Base-by-base conservation (phyloP, 129 eudicot genomes). In the Solidago caesia region DNA sequence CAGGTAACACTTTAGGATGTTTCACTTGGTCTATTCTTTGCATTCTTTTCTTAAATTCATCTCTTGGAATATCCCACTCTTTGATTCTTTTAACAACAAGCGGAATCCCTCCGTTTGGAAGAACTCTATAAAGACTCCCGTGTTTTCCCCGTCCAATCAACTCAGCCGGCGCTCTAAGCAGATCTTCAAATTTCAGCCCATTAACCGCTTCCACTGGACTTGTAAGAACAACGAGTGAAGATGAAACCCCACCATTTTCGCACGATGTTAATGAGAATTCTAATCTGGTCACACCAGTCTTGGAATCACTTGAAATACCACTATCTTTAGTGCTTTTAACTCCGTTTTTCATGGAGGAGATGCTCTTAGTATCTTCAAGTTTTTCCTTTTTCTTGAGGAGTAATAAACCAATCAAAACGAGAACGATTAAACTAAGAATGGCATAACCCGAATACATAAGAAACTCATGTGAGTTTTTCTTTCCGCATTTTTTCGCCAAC, bases 61-160 rank as follows among this genome's bases (percentile, higher is more conserved):
- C 89, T 29, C 69, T 82, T 12, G 91, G 76, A 61, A 91, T 85
- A 6, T 75, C 82, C 94, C 94, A 88, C 51, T 91, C 87, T 79
- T 84, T 84, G 44, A 91, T 88, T 78, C 97, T 80, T 70, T 91
- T 91, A 51, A 91, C 97, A 6, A 88, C 94, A 4, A 91, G 59
- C 27, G 56, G 47, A 77, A 71, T 27, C 42, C 88, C 85, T 1
- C 74, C 81, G 13, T 70, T 39, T n/a, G 87, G 77, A 16, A 67
- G 67, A 63, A 91, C 97, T 78, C 84, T 85, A 72, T 91, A 91
- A 4, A 84, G 78, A 75, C 91, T 91, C 64, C 97, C 97, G n/a
- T 82, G 86, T 44, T 85, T 85, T 4, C 94, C 97, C 64, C 94
- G 80, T 26, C 88, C 82, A 6, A 91, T 74, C 88, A 91, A 70